Conservation (phyloP, 208 protist genomes). For the Leishmania braziliensis region DNA sequence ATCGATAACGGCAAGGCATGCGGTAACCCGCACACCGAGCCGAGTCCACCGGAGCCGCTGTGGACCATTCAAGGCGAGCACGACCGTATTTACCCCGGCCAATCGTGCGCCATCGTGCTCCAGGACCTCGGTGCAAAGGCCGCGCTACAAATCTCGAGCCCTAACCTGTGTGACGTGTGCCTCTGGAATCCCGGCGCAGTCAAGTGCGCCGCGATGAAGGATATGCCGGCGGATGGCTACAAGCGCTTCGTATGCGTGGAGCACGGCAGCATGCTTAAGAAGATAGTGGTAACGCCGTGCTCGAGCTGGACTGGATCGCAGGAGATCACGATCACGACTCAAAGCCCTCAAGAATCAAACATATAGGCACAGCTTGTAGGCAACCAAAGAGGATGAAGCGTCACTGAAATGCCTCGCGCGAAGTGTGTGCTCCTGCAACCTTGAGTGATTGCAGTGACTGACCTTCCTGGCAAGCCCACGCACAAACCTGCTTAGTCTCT, state of each 20-base stretch:
- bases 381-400: not conserved
- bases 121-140: constrained; percentile 39
- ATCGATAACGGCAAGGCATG: constrained; percentile 59
- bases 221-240: constrained; percentile 82
- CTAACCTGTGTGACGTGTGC: constrained; percentile 74
- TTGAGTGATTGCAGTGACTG: not conserved
- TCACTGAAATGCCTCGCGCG: not conserved
- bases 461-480: not conserved
- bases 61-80: constrained; percentile 59
- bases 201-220: constrained; percentile 69
- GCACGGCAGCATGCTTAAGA: constrained; percentile 73
- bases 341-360: constrained; percentile 47
- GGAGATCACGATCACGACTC: constrained; percentile 42
- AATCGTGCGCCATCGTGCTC: constrained; percentile 47
- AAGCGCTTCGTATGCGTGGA: constrained; percentile 88
- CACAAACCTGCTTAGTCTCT: not conserved
- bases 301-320: constrained; percentile 65
- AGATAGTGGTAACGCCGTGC: constrained; percentile 58
- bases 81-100: constrained; percentile 80
- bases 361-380: constrained; percentile 16
- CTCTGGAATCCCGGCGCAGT: constrained; percentile 88
- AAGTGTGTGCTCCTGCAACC: not conserved
- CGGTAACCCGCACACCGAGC: constrained; percentile 43
- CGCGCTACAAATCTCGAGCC: constrained; percentile 43
- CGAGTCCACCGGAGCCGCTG: constrained; percentile 28